Conservation (phyloP, 2,329 filamentous ascomycete species). For the Waltergamsia citrina region DNA sequence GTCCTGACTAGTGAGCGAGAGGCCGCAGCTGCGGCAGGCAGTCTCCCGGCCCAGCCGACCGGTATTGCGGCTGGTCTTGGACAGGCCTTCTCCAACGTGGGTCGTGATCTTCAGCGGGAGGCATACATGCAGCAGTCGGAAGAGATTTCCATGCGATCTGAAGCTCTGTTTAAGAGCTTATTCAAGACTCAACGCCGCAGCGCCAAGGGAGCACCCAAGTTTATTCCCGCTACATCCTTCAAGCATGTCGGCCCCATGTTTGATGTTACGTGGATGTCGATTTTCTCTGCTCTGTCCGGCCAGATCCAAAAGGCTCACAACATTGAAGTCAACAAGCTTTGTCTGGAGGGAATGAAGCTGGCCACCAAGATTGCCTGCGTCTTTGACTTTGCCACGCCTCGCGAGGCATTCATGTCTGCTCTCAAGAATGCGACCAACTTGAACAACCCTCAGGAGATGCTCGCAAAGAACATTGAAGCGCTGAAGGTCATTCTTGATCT, state of each 20-base stretch:
- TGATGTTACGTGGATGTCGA: conserved; percentile 98
- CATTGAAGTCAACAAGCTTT: conserved; percentile 81
- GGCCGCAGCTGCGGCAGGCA: conserved; percentile 71
- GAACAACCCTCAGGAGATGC: conserved; percentile 91
- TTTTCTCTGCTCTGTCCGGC: conserved; percentile 87
- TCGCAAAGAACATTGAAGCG: conserved; percentile 92
- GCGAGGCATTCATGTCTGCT: conserved; percentile 90
- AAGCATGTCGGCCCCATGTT: conserved; percentile 98
- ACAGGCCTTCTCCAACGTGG: conserved; percentile 83
- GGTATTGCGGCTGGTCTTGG: conserved; percentile 77
- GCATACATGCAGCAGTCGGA: conserved; percentile 93
- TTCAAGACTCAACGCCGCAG: conserved; percentile 83
- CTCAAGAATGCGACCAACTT: conserved; percentile 91
- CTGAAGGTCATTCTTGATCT: conserved; percentile 86
- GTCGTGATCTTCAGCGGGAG: conserved; percentile 83
- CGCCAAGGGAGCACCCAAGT: conserved; percentile 60
- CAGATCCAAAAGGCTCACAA: conserved; percentile 92
- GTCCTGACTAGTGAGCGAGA: conserved; percentile 89
- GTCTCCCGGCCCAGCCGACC: conserved; percentile 45
- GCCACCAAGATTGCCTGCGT: conserved; percentile 88
- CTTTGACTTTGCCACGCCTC: conserved; percentile 86
- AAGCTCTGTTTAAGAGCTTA: conserved; percentile 87
- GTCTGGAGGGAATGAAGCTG: conserved; percentile 90
- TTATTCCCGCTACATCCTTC: conserved; percentile 87
- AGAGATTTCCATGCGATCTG: conserved; percentile 66